These are phyloP conservation scores for Artemisia princeps DNA, from an alignment of 140 eudicot species.

Conservation along the genomic window DNA sequence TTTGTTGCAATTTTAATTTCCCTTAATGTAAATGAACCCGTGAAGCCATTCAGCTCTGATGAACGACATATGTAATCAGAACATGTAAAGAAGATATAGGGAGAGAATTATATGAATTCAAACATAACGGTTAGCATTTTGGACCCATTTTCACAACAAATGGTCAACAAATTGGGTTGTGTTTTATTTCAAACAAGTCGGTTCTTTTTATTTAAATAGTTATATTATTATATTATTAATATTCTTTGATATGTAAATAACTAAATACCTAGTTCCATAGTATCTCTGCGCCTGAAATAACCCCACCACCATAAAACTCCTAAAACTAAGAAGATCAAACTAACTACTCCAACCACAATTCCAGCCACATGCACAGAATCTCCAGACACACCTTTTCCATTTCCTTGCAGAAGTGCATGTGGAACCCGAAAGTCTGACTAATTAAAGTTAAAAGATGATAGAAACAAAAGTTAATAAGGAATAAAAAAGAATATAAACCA, in stretches of 20 bases:
- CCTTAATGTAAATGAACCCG: constrained; percentile 52
- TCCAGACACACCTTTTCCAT: constrained; percentile 28
- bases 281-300: constrained; percentile 27
- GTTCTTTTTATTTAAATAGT: too few species aligned
- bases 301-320: constrained; percentile 61
- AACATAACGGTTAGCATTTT: too few species aligned
- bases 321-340: constrained; percentile 26
- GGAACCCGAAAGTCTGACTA: background rate
- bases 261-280: constrained; percentile 27
- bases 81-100: background rate
- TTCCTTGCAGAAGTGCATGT: background rate
- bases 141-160: too few species aligned
- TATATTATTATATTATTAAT: too few species aligned
- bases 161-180: too few species aligned
- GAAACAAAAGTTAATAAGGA: background rate
- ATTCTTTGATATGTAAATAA: too few species aligned
- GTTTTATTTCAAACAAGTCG: too few species aligned
- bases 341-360: constrained; percentile 40
- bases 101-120: background rate
- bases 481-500: too few species aligned
- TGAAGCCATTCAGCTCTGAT: constrained; percentile 41
- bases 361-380: constrained; percentile 40
- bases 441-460: background rate
- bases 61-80: background rate
- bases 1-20: constrained; percentile 67